Evolutionary conservation across 768 basidiomycete species (phyloP), one percentile per base, ranked within the genome.

Genomic region (Mycena alexandri): DNA sequence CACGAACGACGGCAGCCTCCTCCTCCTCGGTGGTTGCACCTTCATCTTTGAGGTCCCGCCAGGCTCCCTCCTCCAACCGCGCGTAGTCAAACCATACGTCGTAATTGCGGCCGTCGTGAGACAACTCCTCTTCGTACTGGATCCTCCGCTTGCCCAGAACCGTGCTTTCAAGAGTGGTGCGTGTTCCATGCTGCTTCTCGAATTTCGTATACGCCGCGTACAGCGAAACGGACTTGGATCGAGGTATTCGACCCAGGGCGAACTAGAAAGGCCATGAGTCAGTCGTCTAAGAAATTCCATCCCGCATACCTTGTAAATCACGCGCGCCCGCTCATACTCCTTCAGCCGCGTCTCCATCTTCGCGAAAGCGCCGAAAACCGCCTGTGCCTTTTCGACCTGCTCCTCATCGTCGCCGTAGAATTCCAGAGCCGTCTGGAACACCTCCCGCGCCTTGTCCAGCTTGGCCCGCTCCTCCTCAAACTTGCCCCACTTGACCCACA

Each of bases 31-130:
- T 80, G 2, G 91, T 90, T 7, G 86, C 86, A 2, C 92, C 94
- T 69, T 93, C 92, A 16, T 91, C 91, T 71, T 83, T 87, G 25
- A 94, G 83, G 65, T 94, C 90, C 38, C 87, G 82, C 72, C 89
- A 87, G 0, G 96, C 94, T 24, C 90, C 93, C 79, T 99, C 98
- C 76, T 99, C 98, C 38, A 99, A 77, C 19, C 96, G 87, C 22
- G 95, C 88, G 72, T 97, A 97, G 74, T 99, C 98, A 75, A 99
- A 98, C 98, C 98, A 99, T 0, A 93, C 91, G 77, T 99, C 98
- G 75, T 98, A 99, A 77, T 98, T 98, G 47, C 92, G 89, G 0
- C 94, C 91, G 70, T 99, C 95, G 63, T 97, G 92, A 12, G 90
- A 77, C 2, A 99, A 80, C 79, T 99, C 98, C 70, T 99, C 98